phyloP scores from a whole-genome alignment of 2,329 filamentous ascomycete genomes.

The Pseudogymnoascus sp. region DNA sequence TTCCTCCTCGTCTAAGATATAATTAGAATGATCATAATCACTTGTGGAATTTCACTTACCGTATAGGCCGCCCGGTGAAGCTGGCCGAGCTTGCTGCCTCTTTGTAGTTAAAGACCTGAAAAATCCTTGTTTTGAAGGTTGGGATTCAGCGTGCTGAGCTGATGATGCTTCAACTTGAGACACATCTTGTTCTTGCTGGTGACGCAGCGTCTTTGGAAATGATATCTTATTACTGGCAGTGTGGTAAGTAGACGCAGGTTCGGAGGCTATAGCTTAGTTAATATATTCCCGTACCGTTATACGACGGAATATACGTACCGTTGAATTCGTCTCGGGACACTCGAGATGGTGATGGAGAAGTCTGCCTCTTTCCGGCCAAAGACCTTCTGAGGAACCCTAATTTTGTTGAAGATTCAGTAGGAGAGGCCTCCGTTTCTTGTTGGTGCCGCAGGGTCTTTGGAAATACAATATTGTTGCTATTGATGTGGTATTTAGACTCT shows the following conservation, averaged over 20 bases:
- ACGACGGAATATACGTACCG: not conserved
- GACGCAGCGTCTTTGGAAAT: not conserved
- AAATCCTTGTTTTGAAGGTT: not conserved
- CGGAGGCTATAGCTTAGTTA: not conserved
- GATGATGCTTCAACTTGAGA: not conserved
- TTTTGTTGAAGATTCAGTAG: not conserved
- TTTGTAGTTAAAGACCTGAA: slow-evolving; percentile 1
- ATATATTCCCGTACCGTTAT: not conserved
- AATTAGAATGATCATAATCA: not conserved
- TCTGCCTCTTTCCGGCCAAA: not conserved
- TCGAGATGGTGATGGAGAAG: not conserved
- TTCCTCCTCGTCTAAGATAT: not conserved
- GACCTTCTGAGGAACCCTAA: not conserved
- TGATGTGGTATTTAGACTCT: not conserved
- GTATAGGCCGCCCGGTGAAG: not conserved
- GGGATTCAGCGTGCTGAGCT: not conserved
- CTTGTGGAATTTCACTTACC: not conserved
- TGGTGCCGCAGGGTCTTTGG: slow-evolving; percentile 1
- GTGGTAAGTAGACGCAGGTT: not conserved
- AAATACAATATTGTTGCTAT: not conserved
- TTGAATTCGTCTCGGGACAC: not conserved
- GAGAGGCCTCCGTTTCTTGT: not conserved
- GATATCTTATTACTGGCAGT: not conserved
- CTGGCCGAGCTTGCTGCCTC: not conserved
- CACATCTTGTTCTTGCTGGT: not conserved